phyloP scores from a whole-genome alignment of 225 moss, liverwort and hornwort genomes.

The Antitrichia curtipendula region DNA sequence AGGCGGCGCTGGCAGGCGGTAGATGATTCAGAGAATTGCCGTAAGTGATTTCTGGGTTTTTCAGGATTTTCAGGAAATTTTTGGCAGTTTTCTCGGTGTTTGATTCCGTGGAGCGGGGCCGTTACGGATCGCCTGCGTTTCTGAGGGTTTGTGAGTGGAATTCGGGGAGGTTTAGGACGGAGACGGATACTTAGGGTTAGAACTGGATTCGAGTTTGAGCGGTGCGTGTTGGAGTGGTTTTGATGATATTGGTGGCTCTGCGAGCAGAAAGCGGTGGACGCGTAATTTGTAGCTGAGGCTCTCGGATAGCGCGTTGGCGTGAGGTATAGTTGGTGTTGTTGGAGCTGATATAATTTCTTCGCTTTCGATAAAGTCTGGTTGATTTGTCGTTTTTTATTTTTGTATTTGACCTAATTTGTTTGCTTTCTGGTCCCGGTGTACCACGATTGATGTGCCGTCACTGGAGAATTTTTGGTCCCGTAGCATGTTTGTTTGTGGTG shows the following conservation, averaged over 20 bases:
- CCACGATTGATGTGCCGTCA: not conserved
- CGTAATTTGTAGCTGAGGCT: not conserved
- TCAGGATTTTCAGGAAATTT: not conserved
- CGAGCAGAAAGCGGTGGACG: not conserved
- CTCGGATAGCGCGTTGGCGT: not conserved
- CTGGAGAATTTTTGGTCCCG: not conserved
- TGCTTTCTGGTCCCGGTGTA: not conserved
- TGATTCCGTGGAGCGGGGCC: not conserved
- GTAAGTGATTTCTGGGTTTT: not conserved
- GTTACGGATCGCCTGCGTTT: not conserved
- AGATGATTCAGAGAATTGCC: not conserved
- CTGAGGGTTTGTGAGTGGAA: slow-evolving; percentile 2
- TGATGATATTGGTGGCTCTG: not conserved
- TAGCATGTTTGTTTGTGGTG: not conserved
- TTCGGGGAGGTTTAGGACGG: not conserved
- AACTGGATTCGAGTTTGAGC: not conserved
- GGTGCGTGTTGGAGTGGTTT: not conserved
- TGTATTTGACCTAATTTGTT: slow-evolving; percentile 4
- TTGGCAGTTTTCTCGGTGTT: not conserved
- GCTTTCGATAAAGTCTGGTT: not conserved
- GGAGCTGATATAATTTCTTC: not conserved
- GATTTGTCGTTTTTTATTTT: not conserved
- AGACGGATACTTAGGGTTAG: slow-evolving; percentile 2
- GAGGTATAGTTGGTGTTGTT: not conserved
- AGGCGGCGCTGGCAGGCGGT: not conserved